These are phyloP conservation scores for Canariomyces notabilis DNA, from an alignment of 2,329 filamentous ascomycete species.

Conservation along the genomic window DNA sequence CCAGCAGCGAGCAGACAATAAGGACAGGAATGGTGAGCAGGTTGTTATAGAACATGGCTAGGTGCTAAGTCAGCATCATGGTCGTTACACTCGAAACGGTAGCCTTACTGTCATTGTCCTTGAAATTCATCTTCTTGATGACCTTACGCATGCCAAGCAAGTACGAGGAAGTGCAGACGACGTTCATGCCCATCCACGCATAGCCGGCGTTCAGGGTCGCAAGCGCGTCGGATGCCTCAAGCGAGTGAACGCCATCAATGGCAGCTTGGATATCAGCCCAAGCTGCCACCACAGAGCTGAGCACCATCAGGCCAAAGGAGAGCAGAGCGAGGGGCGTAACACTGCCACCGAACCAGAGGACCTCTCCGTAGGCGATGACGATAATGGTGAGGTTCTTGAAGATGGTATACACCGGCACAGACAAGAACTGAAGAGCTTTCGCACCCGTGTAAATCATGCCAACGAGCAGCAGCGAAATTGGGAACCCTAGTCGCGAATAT, in stretches of 20 bases:
- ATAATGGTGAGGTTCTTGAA: slow-evolving; percentile 99
- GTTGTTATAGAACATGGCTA: slow-evolving; percentile 99
- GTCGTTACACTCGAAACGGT: slow-evolving; percentile 5
- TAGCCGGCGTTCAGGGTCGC: slow-evolving; percentile 93
- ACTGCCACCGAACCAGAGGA: slow-evolving; percentile 94
- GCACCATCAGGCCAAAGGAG: slow-evolving; percentile 93
- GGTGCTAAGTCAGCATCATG: slow-evolving; percentile 29
- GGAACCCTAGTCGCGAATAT: slow-evolving; percentile 65
- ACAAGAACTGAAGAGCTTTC: slow-evolving; percentile 93
- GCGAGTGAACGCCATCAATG: slow-evolving; percentile 54
- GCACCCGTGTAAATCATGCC: slow-evolving; percentile 99
- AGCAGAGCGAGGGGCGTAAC: slow-evolving; percentile 84
- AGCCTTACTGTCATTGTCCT: slow-evolving; percentile 94
- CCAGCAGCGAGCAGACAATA: slow-evolving; percentile 70
- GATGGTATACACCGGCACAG: slow-evolving; percentile 97
- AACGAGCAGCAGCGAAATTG: slow-evolving; percentile 89
- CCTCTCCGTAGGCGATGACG: slow-evolving; percentile 95
- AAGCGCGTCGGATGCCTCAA: slow-evolving; percentile 66
- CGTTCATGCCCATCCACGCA: slow-evolving; percentile 97
- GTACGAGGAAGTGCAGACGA: slow-evolving; percentile 87
- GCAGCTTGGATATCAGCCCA: slow-evolving; percentile 96
- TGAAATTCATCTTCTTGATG: slow-evolving; percentile 99
- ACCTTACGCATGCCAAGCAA: slow-evolving; percentile 93
- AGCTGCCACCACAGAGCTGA: slow-evolving; percentile 89
- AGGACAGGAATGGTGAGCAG: slow-evolving; percentile 92